A percentile compares a stretch with the other conserved stretches of the same genome.
phyloP scores from a whole-genome alignment of 1,284 basidiomycete genomes.

The Flammula alnicola region DNA sequence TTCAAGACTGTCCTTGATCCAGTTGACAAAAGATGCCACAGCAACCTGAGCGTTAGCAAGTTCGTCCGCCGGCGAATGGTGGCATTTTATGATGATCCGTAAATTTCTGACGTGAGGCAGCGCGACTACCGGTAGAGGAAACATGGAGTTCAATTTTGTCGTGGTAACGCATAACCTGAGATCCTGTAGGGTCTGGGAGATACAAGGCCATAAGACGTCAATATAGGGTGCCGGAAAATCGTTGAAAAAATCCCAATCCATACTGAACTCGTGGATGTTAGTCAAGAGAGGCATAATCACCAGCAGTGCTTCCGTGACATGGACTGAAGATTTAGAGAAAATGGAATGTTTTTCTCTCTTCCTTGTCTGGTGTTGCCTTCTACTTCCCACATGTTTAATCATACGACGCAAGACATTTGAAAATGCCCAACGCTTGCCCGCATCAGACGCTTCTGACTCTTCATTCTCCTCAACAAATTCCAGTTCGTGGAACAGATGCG shows the following conservation, averaged over 20 bases:
- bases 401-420: no score
- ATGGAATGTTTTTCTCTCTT: no score
- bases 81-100: neutral
- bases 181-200: neutral
- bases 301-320: no score
- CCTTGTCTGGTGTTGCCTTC: no score
- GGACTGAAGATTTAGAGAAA: no score
- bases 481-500: neutral
- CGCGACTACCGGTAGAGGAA: neutral
- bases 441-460: no score
- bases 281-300: no score
- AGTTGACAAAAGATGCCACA: slow-evolving; percentile 6
- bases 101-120: neutral
- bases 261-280: no score
- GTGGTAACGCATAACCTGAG: neutral
- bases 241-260: neutral
- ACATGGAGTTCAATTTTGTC: neutral
- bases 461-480: no score
- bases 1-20: slow-evolving; percentile 4
- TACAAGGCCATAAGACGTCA: neutral
- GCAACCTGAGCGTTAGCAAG: neutral
- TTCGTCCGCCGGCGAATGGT: neutral
- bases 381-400: no score
- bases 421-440: no score
- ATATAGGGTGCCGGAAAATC: no score